These are phyloP conservation scores for Serendipita sp. DNA, from an alignment of 768 basidiomycete species.

Conservation along the genomic window DNA sequence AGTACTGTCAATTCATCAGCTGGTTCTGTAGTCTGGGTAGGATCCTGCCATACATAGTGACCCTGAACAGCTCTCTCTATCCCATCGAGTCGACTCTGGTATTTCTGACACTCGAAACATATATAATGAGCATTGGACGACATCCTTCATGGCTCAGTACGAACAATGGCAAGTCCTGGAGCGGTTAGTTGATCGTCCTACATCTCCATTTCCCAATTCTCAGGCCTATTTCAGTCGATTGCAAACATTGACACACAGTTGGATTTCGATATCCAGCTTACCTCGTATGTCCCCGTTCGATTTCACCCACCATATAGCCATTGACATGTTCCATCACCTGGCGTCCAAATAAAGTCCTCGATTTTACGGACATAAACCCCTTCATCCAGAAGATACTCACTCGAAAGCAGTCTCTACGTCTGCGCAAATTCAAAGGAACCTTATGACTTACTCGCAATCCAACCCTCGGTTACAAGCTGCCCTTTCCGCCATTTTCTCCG, in stretches of 20 bases:
- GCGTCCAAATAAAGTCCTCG: background rate
- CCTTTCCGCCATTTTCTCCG: background rate
- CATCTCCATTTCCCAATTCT: too few species aligned
- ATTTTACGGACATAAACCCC: background rate
- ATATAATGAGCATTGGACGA: too few species aligned
- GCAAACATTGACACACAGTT: background rate
- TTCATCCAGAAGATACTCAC: background rate
- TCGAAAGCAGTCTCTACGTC: background rate
- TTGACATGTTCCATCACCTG: too few species aligned
- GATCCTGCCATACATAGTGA: too few species aligned
- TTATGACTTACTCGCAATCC: background rate
- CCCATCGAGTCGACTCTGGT: too few species aligned
- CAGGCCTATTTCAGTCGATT: background rate
- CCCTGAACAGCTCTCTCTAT: too few species aligned
- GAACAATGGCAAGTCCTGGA: too few species aligned
- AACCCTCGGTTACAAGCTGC: background rate
- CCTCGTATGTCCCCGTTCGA: background rate
- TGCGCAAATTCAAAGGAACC: background rate
- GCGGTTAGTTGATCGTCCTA: too few species aligned
- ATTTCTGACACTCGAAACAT: too few species aligned
- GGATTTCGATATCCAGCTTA: background rate
- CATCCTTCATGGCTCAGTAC: too few species aligned
- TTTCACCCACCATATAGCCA: background rate
- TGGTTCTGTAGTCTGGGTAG: too few species aligned
- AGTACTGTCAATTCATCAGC: too few species aligned